Evolutionary conservation across 108 stramenopile species (phyloP), one percentile per base, ranked within the genome.

Genomic region (Thalassiosira profunda): DNA sequence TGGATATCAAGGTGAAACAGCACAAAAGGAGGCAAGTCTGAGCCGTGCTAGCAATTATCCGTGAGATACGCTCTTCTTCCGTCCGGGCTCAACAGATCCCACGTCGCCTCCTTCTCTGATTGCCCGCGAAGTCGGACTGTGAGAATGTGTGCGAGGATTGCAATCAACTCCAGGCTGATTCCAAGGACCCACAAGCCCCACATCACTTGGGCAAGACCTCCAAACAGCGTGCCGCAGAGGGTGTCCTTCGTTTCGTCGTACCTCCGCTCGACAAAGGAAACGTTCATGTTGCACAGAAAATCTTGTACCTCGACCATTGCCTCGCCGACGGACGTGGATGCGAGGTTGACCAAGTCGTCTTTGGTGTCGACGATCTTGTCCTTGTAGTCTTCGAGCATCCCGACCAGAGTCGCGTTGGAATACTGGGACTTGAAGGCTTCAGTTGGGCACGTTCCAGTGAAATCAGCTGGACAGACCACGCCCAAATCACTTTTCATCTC

Each of bases 231-330:
- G 10, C 40, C 64, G 45, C 81, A 82, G 2, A 77, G 25, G 26
- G 76, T 63, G 5, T 73, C 14, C 63, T 67, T 60, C n/a, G 77
- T 40, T 38, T 66, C 48, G 6, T 60, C 30, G 23, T 77, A 82
- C 9, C 75, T 37, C 20, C 58, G 15, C 33, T 63, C 57, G 1
- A 77, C 64, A 63, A 82, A 82, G 2, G 76, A 53, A 5, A 77
- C 69, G 54, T 82, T 75, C 76, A 77, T 82, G 18, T 58, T 67
- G 58, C 81, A 76, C 9, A 82, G 76, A 34, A 82, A 75, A 33
- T 67, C 75, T 63, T 77, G 64, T 5, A 82, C 64, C 35, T 82
- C 76, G 9, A 30, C 8, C 75, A 82, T 82, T 30, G 74, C 53
- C 9, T 73, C 75, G 28, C 81, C 81, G 17, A 82, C 81, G 55